Conservation (phyloP, 2,329 filamentous ascomycete genomes). For the Sphaerostilbella broomeana region DNA sequence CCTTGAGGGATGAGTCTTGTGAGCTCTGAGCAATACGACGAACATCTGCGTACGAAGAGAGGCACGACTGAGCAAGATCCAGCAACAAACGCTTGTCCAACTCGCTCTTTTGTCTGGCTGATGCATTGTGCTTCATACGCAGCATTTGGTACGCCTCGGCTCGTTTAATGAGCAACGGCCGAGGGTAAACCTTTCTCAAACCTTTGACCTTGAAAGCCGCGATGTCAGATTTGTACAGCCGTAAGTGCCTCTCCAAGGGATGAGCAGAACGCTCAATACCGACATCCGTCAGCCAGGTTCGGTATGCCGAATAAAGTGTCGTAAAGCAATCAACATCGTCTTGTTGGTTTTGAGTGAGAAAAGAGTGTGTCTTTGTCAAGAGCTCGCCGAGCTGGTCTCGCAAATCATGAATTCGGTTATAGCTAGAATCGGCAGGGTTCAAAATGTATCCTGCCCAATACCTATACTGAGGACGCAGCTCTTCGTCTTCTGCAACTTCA, state of each 20-base stretch:
- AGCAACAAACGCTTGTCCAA: constrained; percentile 79
- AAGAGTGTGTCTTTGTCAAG: constrained; percentile 76
- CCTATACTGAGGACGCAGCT: constrained; percentile 76
- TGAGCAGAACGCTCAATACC: constrained; percentile 94
- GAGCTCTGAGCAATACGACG: constrained; percentile 89
- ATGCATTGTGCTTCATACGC: constrained; percentile 87
- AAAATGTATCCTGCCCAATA: constrained; percentile 87
- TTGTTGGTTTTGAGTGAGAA: constrained; percentile 77
- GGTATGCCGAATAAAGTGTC: constrained; percentile 82
- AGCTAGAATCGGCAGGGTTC: constrained; percentile 47
- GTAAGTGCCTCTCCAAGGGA: constrained; percentile 77
- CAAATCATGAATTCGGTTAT: constrained; percentile 70
- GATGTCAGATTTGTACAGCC: constrained; percentile 79
- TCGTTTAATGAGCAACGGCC: constrained; percentile 83
- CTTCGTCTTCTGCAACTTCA: constrained; percentile 69
- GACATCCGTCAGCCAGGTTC: constrained; percentile 95
- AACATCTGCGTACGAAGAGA: constrained; percentile 91
- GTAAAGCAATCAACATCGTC: constrained; percentile 97
- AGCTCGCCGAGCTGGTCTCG: constrained; percentile 74
- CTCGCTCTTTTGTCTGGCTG: constrained; percentile 80
- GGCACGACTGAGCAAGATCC: constrained; percentile 81
- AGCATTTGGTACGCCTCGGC: constrained; percentile 93
- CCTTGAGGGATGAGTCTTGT: constrained; percentile 87
- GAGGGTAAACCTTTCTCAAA: constrained; percentile 83
- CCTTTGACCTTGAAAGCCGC: constrained; percentile 93